A percentile compares a stretch with the other conserved stretches of the same genome.
Evolutionary conservation across 768 basidiomycete species (phyloP).

Genomic region (Cystofilobasidium capitatum): DNA sequence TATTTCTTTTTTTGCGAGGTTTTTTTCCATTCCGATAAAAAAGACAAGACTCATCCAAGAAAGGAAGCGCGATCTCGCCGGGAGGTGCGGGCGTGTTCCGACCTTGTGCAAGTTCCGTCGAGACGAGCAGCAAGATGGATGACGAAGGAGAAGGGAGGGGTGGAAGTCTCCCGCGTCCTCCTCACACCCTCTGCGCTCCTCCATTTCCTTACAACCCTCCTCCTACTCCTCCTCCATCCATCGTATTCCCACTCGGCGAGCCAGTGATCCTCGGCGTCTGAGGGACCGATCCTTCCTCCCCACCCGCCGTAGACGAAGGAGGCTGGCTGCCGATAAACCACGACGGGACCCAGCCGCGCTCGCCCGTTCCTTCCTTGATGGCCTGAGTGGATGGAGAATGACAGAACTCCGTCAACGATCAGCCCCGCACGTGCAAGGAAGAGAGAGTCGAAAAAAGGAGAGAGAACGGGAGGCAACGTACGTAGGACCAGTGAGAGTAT

Average conservation of each 20-base stretch:
- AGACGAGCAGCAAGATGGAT: too few relatives aligned
- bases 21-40: background rate
- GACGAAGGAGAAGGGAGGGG: too few relatives aligned
- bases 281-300: background rate
- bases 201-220: too few relatives aligned
- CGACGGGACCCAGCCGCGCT: slow-evolving; percentile 1
- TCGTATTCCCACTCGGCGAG: background rate
- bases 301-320: background rate
- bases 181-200: too few relatives aligned
- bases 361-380: slow-evolving; percentile 17
- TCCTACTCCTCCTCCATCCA: too few relatives aligned
- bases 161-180: too few relatives aligned
- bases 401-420: background rate
- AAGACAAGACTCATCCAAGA: background rate
- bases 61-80: too few relatives aligned
- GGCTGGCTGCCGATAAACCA: background rate
- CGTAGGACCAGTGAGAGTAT: slow-evolving; percentile 96
- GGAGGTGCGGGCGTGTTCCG: too few relatives aligned
- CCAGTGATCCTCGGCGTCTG: background rate
- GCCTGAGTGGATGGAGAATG: background rate
- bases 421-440: background rate
- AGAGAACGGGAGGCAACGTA: background rate
- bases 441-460: background rate
- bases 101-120: too few relatives aligned
- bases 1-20: too few relatives aligned